phyloP scores from a whole-genome alignment of 179 eudicot species.

The Patellifolia procumbens region DNA sequence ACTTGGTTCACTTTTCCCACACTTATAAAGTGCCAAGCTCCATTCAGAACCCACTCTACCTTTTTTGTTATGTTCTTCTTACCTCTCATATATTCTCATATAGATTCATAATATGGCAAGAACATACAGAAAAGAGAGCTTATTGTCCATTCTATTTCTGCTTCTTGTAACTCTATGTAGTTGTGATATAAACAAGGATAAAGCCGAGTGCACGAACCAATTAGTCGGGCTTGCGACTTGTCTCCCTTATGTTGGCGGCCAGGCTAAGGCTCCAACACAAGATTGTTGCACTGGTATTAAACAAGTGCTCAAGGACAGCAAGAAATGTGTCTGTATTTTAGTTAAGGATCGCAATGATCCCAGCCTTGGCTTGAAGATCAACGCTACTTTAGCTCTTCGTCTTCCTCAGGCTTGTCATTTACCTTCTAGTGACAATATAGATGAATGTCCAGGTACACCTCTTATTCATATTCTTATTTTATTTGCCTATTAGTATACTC shows the following conservation, averaged over 20 bases:
- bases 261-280: constrained; percentile 52
- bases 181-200: constrained; percentile 57
- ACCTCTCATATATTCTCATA: neutral
- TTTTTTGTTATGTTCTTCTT: neutral
- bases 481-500: too few relatives aligned
- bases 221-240: constrained; percentile 64
- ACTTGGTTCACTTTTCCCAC: constrained; percentile 17
- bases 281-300: constrained; percentile 76
- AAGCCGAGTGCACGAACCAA: constrained; percentile 53
- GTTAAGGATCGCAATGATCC: constrained; percentile 76
- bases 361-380: constrained; percentile 65
- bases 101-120: constrained; percentile 12
- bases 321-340: constrained; percentile 63
- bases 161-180: constrained; percentile 27
- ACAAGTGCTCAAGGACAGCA: constrained; percentile 49
- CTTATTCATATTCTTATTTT: too few relatives aligned
- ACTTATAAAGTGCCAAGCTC: constrained; percentile 24
- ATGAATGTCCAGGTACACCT: constrained; percentile 57
- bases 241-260: constrained; percentile 63
- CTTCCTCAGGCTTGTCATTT: constrained; percentile 61
- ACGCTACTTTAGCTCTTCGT: constrained; percentile 61
- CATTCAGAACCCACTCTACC: neutral
- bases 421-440: constrained; percentile 29
- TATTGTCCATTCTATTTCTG: neutral
- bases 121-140: neutral